These are phyloP conservation scores for Gremmenia infestans DNA, from an alignment of 2,329 filamentous ascomycete genomes.

Conservation along the genomic window DNA sequence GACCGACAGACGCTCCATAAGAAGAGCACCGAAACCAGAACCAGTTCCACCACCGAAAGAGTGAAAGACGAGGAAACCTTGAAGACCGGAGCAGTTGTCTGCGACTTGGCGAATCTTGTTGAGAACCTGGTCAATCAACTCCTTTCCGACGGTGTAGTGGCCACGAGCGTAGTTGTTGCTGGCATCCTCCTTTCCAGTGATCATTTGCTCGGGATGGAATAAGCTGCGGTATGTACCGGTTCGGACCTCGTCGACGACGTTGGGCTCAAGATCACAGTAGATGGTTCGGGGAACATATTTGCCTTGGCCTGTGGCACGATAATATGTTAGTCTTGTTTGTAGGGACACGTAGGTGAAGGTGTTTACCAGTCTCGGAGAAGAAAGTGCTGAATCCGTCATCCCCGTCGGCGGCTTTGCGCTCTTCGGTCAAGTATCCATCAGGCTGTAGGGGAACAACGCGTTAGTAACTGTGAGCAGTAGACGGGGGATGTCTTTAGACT, in stretches of 20 bases:
- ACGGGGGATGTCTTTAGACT: background rate
- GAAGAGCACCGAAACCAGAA: conserved; percentile 94
- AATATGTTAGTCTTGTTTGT: conserved; percentile 26
- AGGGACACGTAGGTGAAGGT: conserved; percentile 12
- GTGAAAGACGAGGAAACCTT: conserved; percentile 99
- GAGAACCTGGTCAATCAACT: conserved; percentile 95
- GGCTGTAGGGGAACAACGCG: conserved; percentile 54
- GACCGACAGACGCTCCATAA: conserved; percentile 98
- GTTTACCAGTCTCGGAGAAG: conserved; percentile 97
- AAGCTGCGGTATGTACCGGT: conserved; percentile 93
- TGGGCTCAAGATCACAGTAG: conserved; percentile 99
- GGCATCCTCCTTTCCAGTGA: conserved; percentile 99
- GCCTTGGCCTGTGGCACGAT: conserved; percentile 67
- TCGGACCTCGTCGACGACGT: conserved; percentile 98
- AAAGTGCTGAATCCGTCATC: conserved; percentile 99
- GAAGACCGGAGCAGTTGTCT: conserved; percentile 95
- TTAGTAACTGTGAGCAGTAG: conserved; percentile 28
- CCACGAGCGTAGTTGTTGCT: conserved; percentile 99
- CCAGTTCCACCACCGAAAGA: conserved; percentile 98
- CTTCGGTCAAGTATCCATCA: conserved; percentile 96
- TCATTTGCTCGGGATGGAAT: conserved; percentile 99
- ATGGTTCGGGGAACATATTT: conserved; percentile 99
- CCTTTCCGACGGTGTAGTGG: conserved; percentile 99
- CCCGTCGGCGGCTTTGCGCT: conserved; percentile 87
- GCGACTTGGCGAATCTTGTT: conserved; percentile 97